phyloP scores from a whole-genome alignment of 768 basidiomycete genomes.

The Xerocomus brunneocitrinus region DNA sequence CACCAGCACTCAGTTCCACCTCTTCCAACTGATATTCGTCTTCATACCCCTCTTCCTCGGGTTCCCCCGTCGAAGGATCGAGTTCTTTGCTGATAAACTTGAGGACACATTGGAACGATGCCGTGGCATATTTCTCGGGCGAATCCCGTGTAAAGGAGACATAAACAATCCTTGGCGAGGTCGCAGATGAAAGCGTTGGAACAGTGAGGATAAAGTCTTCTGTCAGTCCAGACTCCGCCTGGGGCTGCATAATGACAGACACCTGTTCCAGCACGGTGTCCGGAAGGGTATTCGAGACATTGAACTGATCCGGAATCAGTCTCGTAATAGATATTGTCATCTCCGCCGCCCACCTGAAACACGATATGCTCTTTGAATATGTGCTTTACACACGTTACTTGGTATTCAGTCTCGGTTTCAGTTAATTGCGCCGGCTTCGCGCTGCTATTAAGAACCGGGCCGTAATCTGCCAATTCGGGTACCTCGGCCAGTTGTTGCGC shows the following conservation, averaged over 20 bases:
- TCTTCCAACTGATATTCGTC: slow-evolving; percentile 99
- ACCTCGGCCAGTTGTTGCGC: slow-evolving; percentile 80
- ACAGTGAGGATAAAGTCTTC: slow-evolving; percentile 95
- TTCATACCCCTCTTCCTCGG: slow-evolving; percentile 98
- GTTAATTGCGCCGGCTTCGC: slow-evolving; percentile 77
- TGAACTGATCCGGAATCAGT: slow-evolving; percentile 59
- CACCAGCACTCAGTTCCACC: slow-evolving; percentile 85
- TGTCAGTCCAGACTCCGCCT: slow-evolving; percentile 66
- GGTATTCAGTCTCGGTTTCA: slow-evolving; percentile 97
- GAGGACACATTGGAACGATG: slow-evolving; percentile 86
- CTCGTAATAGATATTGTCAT: background rate
- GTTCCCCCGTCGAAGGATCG: slow-evolving; percentile 90
- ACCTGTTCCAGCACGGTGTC: slow-evolving; percentile 95
- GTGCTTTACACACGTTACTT: slow-evolving; percentile 95
- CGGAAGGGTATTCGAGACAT: slow-evolving; percentile 93
- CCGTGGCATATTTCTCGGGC: slow-evolving; percentile 72
- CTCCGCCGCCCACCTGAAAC: slow-evolving; percentile 70
- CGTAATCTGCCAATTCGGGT: slow-evolving; percentile 82
- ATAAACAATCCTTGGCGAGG: slow-evolving; percentile 83
- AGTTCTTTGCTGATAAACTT: slow-evolving; percentile 97
- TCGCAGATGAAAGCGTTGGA: slow-evolving; percentile 59
- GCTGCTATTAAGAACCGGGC: slow-evolving; percentile 83
- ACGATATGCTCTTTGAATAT: slow-evolving; percentile 93
- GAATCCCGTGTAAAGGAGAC: slow-evolving; percentile 87
- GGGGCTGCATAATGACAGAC: slow-evolving; percentile 87